phyloP scores from a whole-genome alignment of 192 early-diverging fungal genomes.

The Coemansia sp. region DNA sequence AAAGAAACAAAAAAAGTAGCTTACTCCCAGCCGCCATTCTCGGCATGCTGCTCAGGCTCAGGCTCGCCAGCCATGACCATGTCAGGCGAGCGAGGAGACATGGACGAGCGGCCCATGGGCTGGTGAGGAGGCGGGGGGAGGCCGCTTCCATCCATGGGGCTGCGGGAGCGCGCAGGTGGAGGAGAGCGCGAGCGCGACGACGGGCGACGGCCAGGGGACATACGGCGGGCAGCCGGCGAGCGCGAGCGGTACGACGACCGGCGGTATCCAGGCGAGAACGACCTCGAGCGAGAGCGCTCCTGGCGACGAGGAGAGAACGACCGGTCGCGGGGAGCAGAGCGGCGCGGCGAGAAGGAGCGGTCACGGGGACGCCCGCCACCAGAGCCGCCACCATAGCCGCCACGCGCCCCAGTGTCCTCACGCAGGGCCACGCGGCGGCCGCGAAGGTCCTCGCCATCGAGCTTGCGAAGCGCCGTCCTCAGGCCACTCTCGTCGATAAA shows the following conservation, averaged over 20 bases:
- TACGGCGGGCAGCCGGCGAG: slow-evolving; percentile 31
- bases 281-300: slow-evolving; percentile 58
- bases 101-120: slow-evolving; percentile 45
- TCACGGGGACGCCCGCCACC: slow-evolving; percentile 51
- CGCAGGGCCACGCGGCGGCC: slow-evolving; percentile 70
- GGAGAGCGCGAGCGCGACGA: slow-evolving; percentile 39
- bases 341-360: slow-evolving; percentile 46
- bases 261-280: slow-evolving; percentile 51
- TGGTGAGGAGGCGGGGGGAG: slow-evolving; percentile 20
- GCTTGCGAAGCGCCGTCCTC: slow-evolving; percentile 82
- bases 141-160: slow-evolving; percentile 24
- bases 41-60: slow-evolving; percentile 16
- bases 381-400: slow-evolving; percentile 31
- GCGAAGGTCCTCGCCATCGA: slow-evolving; percentile 76
- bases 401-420: slow-evolving; percentile 52
- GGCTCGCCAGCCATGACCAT: slow-evolving; percentile 23
- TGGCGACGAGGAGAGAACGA: slow-evolving; percentile 40
- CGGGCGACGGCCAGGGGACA: slow-evolving; percentile 17
- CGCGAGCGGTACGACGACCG: slow-evolving; percentile 32
- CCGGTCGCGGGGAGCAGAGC: slow-evolving; percentile 56
- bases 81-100: slow-evolving; percentile 58
- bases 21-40: slow-evolving; percentile 41
- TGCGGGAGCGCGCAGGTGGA: slow-evolving; percentile 23
- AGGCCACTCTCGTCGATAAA: slow-evolving; percentile 81
- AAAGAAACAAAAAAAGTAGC: not conserved